phyloP scores from a whole-genome alignment of 805 yeast species.

The Saccharomycopsis guyanensis region DNA sequence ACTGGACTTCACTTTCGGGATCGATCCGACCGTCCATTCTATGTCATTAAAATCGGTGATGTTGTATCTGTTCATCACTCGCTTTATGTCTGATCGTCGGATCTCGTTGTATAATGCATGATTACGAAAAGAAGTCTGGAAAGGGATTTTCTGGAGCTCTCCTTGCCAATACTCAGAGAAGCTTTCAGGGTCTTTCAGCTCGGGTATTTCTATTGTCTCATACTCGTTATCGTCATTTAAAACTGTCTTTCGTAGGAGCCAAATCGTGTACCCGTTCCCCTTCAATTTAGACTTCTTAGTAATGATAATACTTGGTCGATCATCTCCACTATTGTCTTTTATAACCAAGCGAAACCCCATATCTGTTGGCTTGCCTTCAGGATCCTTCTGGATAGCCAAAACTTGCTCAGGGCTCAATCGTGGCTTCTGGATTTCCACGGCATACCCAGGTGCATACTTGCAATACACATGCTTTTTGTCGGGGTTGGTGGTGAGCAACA shows the following conservation, averaged over 20 bases:
- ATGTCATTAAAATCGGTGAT: constrained; percentile 25
- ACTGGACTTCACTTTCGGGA: constrained; percentile 36
- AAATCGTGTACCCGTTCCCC: constrained; percentile 19
- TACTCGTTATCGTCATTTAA: constrained; percentile 18
- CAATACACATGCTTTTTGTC: constrained; percentile 50
- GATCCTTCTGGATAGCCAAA: constrained; percentile 11
- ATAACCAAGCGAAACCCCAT: constrained; percentile 30
- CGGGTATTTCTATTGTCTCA: neutral
- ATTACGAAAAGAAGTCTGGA: neutral
- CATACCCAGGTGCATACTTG: constrained; percentile 56
- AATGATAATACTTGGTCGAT: constrained; percentile 12
- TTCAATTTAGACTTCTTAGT: constrained; percentile 10
- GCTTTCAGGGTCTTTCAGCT: neutral
- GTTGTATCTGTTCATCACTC: constrained; percentile 26
- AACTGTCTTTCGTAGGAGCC: constrained; percentile 14
- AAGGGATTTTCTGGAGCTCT: constrained; percentile 1
- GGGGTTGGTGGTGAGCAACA: constrained; percentile 62
- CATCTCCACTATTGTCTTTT: constrained; percentile 14
- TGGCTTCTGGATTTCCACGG: constrained; percentile 34
- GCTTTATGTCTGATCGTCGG: constrained; percentile 3
- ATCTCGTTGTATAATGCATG: constrained; percentile 2
- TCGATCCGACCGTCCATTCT: constrained; percentile 38
- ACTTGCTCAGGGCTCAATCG: neutral
- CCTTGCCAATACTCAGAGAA: constrained; percentile 8
- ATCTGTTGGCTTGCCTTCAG: constrained; percentile 17